A percentile compares a stretch with the other conserved stretches of the same genome.
Evolutionary conservation across 176 grass and related monocot genomes (phyloP).

Genomic region (Aegilops tauschii): DNA sequence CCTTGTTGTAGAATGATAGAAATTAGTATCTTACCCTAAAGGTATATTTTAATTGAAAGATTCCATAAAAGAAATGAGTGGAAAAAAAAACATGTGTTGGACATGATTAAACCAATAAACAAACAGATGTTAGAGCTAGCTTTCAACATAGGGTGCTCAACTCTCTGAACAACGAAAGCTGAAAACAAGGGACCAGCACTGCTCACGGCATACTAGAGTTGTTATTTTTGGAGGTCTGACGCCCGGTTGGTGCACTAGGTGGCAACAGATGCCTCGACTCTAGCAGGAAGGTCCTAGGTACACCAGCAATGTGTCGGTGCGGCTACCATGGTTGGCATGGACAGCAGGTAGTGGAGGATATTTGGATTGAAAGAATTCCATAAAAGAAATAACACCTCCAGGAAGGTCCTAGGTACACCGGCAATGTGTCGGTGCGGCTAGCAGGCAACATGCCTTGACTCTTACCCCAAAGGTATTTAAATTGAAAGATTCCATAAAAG

Average conservation of each 20-base stretch:
- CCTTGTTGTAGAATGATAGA: conserved; percentile 25
- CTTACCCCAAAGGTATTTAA: not conserved
- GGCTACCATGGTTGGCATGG: not conserved
- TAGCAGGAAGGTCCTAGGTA: not conserved
- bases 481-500: not conserved
- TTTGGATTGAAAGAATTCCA: no score
- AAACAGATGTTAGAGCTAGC: conserved; percentile 13
- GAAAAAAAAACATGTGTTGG: not conserved
- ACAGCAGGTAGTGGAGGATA: no score
- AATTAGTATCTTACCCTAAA: conserved; percentile 16
- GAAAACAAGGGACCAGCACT: not conserved
- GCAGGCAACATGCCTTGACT: not conserved
- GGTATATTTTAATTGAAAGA: conserved; percentile 8
- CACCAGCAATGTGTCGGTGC: not conserved
- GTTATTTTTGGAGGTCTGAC: not conserved
- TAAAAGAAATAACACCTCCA: no score
- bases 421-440: no score
- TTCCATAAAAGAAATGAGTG: not conserved
- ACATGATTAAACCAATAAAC: not conserved
- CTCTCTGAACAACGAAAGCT: not conserved
- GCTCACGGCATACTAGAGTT: not conserved
- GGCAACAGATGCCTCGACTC: not conserved
- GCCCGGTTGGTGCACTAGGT: not conserved
- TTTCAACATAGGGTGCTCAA: not conserved
- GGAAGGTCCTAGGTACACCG: no score